A percentile compares a stretch with the other conserved stretches of the same genome.
phyloP scores from a whole-genome alignment of 2,329 filamentous ascomycete genomes.

The Stachybotrys elegans region DNA sequence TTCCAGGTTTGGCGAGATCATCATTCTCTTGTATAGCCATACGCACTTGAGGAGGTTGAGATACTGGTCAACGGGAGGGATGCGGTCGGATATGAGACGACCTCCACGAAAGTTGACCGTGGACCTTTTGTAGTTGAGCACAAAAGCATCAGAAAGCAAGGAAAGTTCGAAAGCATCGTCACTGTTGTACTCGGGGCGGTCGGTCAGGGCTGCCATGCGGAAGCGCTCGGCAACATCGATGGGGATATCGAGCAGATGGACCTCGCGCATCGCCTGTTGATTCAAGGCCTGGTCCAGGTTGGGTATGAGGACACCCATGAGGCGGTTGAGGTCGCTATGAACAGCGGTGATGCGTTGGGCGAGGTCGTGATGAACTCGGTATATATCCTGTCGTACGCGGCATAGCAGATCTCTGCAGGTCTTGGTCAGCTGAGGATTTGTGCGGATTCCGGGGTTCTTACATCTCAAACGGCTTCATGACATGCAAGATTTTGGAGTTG shows the following conservation, averaged over 20 bases:
- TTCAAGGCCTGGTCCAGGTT: slow-evolving; percentile 18
- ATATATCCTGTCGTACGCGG: slow-evolving; percentile 22
- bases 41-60: slow-evolving; percentile 27
- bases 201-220: slow-evolving; percentile 15
- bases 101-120: slow-evolving; percentile 19
- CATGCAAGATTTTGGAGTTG: slow-evolving; percentile 25
- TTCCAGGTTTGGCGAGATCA: slow-evolving; percentile 10
- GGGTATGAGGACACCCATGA: slow-evolving; percentile 20
- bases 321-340: slow-evolving; percentile 15
- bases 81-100: slow-evolving; percentile 18
- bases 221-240: slow-evolving; percentile 16
- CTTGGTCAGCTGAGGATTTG: slow-evolving; percentile 2
- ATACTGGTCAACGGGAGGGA: slow-evolving; percentile 19
- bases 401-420: slow-evolving; percentile 23
- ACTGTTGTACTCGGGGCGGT: slow-evolving; percentile 12
- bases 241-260: slow-evolving; percentile 14
- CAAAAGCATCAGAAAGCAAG: slow-evolving; percentile 26
- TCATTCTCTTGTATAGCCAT: slow-evolving; percentile 21
- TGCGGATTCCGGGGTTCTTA: slow-evolving; percentile 10
- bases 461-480: slow-evolving; percentile 31
- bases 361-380: slow-evolving; percentile 18
- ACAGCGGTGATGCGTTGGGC: slow-evolving; percentile 15
- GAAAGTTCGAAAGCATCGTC: slow-evolving; percentile 17
- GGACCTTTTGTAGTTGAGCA: slow-evolving; percentile 20
- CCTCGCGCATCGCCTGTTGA: slow-evolving; percentile 12